These are phyloP conservation scores for Glycine soja DNA, from an alignment of 306 rosid species.

Conservation along the genomic window DNA sequence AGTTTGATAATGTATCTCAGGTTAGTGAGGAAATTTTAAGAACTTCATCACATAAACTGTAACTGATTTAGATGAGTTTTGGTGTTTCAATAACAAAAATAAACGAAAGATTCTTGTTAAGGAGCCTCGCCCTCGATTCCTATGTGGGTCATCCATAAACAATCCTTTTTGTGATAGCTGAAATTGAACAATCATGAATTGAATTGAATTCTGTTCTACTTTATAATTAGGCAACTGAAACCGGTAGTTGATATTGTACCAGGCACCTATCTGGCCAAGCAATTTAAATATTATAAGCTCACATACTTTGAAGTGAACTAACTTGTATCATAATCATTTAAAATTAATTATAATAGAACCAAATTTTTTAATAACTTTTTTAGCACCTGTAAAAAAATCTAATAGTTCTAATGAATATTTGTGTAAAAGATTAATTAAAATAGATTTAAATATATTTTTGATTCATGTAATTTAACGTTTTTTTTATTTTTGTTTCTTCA, in stretches of 20 bases:
- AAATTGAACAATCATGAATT: background rate
- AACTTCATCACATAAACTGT: slow-evolving; percentile 11
- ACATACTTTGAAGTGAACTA: background rate
- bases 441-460: too few species aligned
- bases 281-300: background rate
- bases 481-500: too few species aligned
- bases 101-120: background rate
- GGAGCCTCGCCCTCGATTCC: background rate
- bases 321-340: background rate
- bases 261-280: background rate
- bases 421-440: background rate
- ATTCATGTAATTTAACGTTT: too few species aligned
- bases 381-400: background rate
- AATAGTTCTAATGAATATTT: background rate
- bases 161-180: background rate
- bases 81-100: background rate
- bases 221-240: slow-evolving; percentile 13
- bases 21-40: slow-evolving; percentile 26
- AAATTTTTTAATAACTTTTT: background rate
- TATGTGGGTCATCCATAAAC: background rate
- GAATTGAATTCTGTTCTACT: slow-evolving; percentile 1
- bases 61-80: background rate
- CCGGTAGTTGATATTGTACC: background rate
- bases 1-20: slow-evolving; percentile 12
- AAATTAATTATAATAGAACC: background rate